Conservation (phyloP, 331 rosid genomes). For the Phaseolus coccineus region DNA sequence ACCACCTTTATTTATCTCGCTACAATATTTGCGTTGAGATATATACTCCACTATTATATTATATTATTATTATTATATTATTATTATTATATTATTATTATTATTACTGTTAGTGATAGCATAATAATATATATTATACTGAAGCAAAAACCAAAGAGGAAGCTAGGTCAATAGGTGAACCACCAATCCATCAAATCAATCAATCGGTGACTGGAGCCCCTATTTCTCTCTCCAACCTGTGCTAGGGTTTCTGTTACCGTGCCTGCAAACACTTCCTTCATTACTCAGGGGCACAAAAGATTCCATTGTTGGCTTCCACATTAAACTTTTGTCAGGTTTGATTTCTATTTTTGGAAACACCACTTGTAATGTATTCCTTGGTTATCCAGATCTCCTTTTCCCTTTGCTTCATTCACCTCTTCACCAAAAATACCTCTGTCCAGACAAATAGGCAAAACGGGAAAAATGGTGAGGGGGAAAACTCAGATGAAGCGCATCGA, state of each 20-base stretch:
- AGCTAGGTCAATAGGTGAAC: conserved; percentile 21
- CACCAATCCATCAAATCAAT: conserved; percentile 38
- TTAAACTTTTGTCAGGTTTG: conserved; percentile 40
- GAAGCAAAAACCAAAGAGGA: neutral
- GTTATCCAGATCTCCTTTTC: conserved; percentile 40
- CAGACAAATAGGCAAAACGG: neutral
- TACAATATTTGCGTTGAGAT: neutral
- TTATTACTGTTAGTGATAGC: too few relatives aligned
- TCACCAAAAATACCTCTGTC: neutral
- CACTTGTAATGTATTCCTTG: neutral
- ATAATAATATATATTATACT: too few relatives aligned
- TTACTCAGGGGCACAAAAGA: conserved; percentile 10
- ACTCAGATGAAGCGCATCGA: conserved; percentile 96
- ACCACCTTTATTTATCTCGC: neutral
- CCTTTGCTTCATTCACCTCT: conserved; percentile 2
- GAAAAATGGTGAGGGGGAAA: conserved; percentile 83
- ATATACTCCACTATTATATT: conserved; percentile 9
- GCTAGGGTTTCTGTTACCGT: conserved; percentile 57
- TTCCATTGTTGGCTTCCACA: conserved; percentile 1
- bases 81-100: too few relatives aligned
- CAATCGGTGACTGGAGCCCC: conserved; percentile 14
- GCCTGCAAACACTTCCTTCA: conserved; percentile 25
- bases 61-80: neutral
- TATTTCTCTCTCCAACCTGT: neutral
- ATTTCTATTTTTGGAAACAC: conserved; percentile 53